A percentile compares a stretch with the other conserved stretches of the same genome.
These are phyloP conservation scores for Neofusicoccum umdonicola DNA, from an alignment of 2,329 filamentous ascomycete species.

Conservation along the genomic window DNA sequence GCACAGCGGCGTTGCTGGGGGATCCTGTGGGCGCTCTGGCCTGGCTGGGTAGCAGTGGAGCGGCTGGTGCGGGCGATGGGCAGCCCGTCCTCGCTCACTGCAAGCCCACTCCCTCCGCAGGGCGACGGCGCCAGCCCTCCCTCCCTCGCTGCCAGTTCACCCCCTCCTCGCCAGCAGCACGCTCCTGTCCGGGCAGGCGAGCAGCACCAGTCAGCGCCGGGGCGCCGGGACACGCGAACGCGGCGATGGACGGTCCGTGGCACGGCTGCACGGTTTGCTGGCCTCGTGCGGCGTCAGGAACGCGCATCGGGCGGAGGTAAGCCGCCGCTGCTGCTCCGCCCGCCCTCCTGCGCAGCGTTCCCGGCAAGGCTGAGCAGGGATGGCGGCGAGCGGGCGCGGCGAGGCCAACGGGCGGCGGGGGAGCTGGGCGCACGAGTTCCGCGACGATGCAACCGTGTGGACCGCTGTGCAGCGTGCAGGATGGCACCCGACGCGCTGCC, in stretches of 20 bases:
- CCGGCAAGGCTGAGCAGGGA: too few species aligned
- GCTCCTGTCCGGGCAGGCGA: too few species aligned
- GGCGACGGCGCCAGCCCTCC: too few species aligned
- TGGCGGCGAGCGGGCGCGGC: too few species aligned
- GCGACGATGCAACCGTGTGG: not conserved
- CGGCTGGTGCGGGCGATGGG: too few species aligned
- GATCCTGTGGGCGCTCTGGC: not conserved
- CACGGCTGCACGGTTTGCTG: not conserved
- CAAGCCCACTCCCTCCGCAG: too few species aligned
- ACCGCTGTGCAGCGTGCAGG: not conserved
- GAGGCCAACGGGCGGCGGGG: too few species aligned
- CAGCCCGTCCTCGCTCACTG: too few species aligned
- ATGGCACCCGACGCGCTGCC: slow-evolving; percentile 3
- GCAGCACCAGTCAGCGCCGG: not conserved
- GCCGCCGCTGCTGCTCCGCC: too few species aligned
- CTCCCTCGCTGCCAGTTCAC: not conserved
- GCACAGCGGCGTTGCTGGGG: not conserved
- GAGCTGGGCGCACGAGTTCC: not conserved
- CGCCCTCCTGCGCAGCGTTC: too few species aligned
- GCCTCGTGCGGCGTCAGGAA: not conserved
- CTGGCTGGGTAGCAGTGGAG: not conserved
- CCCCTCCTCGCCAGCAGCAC: too few species aligned
- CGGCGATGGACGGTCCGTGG: not conserved
- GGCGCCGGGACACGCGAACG: not conserved
- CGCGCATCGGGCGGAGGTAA: not conserved